These are phyloP conservation scores for Leccinum glutinopallens DNA, from an alignment of 1,284 basidiomycete genomes.

Conservation along the genomic window DNA sequence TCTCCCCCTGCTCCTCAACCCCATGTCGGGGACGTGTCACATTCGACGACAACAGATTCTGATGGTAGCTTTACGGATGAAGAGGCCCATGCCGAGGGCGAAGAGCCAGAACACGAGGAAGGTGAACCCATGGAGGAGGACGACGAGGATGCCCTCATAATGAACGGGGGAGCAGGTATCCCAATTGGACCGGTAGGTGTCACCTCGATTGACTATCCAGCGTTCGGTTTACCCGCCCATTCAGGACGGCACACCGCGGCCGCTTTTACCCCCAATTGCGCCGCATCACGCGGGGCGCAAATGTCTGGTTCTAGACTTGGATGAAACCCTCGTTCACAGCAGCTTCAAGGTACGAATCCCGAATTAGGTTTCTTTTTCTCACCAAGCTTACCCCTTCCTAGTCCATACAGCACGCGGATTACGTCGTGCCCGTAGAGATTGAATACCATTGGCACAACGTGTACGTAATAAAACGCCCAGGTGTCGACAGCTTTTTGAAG, in stretches of 20 bases:
- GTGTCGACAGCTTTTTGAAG: constrained; percentile 95
- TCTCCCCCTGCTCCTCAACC: constrained; percentile 24
- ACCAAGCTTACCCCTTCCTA: constrained; percentile 37
- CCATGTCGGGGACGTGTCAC: constrained; percentile 35
- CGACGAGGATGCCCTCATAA: constrained; percentile 80
- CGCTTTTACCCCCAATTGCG: constrained; percentile 78
- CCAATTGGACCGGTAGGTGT: constrained; percentile 72
- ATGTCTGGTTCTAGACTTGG: constrained; percentile 92
- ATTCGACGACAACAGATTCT: constrained; percentile 36
- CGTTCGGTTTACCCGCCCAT: constrained; percentile 10
- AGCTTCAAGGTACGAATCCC: constrained; percentile 76
- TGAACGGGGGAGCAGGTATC: constrained; percentile 81
- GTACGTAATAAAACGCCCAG: constrained; percentile 98
- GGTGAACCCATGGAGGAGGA: constrained; percentile 62
- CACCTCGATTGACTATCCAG: neutral
- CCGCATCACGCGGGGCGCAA: constrained; percentile 82
- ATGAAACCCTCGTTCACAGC: constrained; percentile 94
- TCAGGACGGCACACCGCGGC: constrained; percentile 83
- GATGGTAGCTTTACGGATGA: constrained; percentile 56
- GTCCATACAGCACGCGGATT: constrained; percentile 96
- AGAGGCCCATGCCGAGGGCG: constrained; percentile 41
- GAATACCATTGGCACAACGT: constrained; percentile 98
- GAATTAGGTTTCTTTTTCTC: constrained; percentile 1
- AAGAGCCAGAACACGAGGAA: constrained; percentile 45
- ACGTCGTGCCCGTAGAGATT: constrained; percentile 98